Base-by-base conservation (phyloP, 176 grass and related monocot species). In the Triticum turgidum region DNA sequence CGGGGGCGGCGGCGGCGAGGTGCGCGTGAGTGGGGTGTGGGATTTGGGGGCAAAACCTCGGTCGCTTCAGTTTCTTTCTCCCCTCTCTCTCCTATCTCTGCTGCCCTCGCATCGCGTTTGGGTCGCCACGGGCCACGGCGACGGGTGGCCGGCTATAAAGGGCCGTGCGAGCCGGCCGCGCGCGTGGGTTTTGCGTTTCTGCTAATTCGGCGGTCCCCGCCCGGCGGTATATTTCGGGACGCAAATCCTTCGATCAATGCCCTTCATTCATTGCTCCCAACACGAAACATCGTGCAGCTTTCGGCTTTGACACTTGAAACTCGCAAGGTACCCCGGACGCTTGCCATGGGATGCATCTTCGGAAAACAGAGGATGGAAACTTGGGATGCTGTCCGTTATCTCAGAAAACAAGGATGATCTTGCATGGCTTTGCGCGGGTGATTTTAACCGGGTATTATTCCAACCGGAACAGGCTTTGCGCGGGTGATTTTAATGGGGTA, bases 31-130 rank as follows among this genome's bases (percentile, higher is more conserved):
- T 42, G 65, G 64, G 32, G 13, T 3, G 35, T 6, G 38, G 72
- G 24, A 59, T 42, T 80, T 85, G 32, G 87, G 66, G 69, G 14
- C 47, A 77, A 77, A 88, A 61, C 83, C 82, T 62, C 37, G 5
- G n/a, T 59, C 35, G 44, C 77, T 89, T 56, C 87, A 34, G 82
- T 76, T 61, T 76, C 45, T 80, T 38, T 25, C 2, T 32, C 2
- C 13, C 13, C 51, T 29, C 35, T 37, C 51, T 29, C 35, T 37
- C 30, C 27, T 42, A 24, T 68, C 18, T 78, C 72, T 56, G 65
- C 65, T 11, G 41, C n/a, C 45, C 10, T 39, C 2, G 51, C 51
- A 17, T 66, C 27, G 73, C 73, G 18, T 51, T 76, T 75, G 22
- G 42, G 47, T 76, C 73, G 70, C 70, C 70, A 73, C 70, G 70